Percentiles rank a stretch among this genome's conserved stretches.
These are phyloP conservation scores for Cadophora malorum DNA, from an alignment of 2,329 filamentous ascomycete genomes.

Conservation along the genomic window DNA sequence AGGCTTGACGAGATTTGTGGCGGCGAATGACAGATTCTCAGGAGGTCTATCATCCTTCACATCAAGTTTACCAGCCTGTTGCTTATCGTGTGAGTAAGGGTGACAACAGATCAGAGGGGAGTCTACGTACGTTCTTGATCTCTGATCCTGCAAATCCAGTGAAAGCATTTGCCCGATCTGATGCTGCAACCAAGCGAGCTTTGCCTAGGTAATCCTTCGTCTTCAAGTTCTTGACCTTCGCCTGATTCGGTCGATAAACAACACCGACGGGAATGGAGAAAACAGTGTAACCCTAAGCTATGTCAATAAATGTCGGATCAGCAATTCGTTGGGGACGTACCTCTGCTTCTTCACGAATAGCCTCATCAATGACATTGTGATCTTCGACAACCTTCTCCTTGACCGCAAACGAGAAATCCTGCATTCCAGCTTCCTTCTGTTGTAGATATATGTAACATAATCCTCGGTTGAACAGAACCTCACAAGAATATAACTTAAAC, in stretches of 20 bases:
- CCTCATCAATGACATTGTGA: slow-evolving; percentile 97
- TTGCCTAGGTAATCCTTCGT: slow-evolving; percentile 98
- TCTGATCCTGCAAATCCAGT: slow-evolving; percentile 82
- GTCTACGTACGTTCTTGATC: slow-evolving; percentile 69
- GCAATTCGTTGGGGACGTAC: slow-evolving; percentile 53
- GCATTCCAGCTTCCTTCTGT: slow-evolving; percentile 87
- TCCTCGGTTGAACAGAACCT: slow-evolving; percentile 96
- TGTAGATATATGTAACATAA: slow-evolving; percentile 97
- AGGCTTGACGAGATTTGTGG: slow-evolving; percentile 90
- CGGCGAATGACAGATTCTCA: slow-evolving; percentile 89
- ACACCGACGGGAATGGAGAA: slow-evolving; percentile 98
- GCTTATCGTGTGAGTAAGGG: slow-evolving; percentile 26
- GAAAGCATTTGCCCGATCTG: slow-evolving; percentile 80
- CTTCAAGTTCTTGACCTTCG: slow-evolving; percentile 98
- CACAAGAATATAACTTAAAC: slow-evolving; percentile 97
- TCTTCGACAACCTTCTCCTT: slow-evolving; percentile 97
- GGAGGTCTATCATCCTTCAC: slow-evolving; percentile 79
- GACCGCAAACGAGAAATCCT: slow-evolving; percentile 87
- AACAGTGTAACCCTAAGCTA: slow-evolving; percentile 85
- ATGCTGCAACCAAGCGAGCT: slow-evolving; percentile 88
- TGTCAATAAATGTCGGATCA: slow-evolving; percentile 32
- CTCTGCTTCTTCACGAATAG: slow-evolving; percentile 91
- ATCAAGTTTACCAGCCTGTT: slow-evolving; percentile 57
- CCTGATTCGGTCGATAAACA: slow-evolving; percentile 93
- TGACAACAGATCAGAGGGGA: neutral